Base-by-base conservation (phyloP, 257 asterid species). In the Henckelia pumila region DNA sequence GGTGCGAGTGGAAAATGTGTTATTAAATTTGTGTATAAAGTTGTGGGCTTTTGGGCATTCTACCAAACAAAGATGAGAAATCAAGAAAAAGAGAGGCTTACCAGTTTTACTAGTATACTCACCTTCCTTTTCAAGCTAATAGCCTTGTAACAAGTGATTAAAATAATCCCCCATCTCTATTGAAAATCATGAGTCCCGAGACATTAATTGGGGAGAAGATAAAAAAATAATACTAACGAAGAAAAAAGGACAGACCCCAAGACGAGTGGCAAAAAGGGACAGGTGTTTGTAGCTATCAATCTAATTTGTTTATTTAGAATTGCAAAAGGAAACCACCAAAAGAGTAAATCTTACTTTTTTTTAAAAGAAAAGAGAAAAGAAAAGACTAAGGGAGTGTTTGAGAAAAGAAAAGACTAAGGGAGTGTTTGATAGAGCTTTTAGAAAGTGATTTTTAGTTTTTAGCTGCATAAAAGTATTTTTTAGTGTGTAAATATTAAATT, bases 231-330 rank as follows among this genome's bases (percentile, higher is more conserved):
- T 37, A 30, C 1, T 5, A 30, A 6, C 4, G 6, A 7, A 7
- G 6, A 33, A 75, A 35, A 70, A 77, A 63, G 58, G 73, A 66
- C 59, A 69, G 64, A 52, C 68, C 75, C 66, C 56, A 26, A 80
- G 70, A 76, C 72, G 83, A 80, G 89, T 82, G 89, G 88, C 82
- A 33, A 70, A 59, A 77, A 78, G 83, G 77, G 84, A 84, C 88
- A 77, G 67, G 78, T 72, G 84, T 76, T 61, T 56, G 79, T 77
- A 59, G 63, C n/a, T n/a, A n/a, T n/a, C n/a, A n/a, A n/a, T n/a
- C n/a, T n/a, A n/a, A 79, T 81, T 76, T 65, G 2, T 3, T 8
- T 35, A 8, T n/a, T 35, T 26, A 26, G 30, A 26, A 32, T 35
- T 35, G 3, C 13, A 0, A 3, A 8, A 8, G 1, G 13, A 35